Evolutionary conservation across 2,329 filamentous ascomycete species (phyloP), one percentile per base, ranked within the genome.

Genomic region (Hypoxylon rubiginosum): DNA sequence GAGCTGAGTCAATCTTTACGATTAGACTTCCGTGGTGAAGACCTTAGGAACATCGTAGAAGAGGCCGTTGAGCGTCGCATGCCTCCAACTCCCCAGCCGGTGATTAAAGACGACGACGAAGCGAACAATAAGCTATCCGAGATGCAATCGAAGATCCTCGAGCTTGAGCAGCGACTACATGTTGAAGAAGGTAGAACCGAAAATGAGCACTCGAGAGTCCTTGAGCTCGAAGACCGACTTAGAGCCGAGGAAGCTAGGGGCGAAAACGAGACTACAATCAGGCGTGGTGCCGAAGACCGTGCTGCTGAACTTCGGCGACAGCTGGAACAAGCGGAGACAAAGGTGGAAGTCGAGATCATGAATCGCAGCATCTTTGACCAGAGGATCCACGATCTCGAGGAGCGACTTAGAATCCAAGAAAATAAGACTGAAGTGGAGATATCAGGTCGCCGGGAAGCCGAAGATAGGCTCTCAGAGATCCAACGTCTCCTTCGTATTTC

Each of bases 391-490:
- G 90, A 92, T 48, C 83, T 94, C 1, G 91, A 94, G 75, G 89
- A 88, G 49, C 89, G 89, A 75, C 82, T 93, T 49, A 85, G 86
- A 64, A 79, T 86, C 9, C 87, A 91, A 36, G 89, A 93, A 70
- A 83, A 84, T 36, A 85, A 86, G 60, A 86, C 85, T 1, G 90
- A 93, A 67, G 80, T 87, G 56, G 91, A 94, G 72, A 80, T 90
- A 64, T 82, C 85, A 48, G 80, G 81, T 51, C 88, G 91, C 63
- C 86, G 91, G 58, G 84, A 88, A 34, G 90, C 90, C 0, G 91
- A 94, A 76, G 92, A 94, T 73, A 87, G 88, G 65, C 82, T 93
- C 13, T 86, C 90, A 4, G 91, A 94, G 74, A 84, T 90, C n/a
- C 90, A 94, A 77, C 85, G 89, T 58, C 84, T 91, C 21, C 83